These are phyloP conservation scores for Exophiala sp. DNA, from an alignment of 2,329 filamentous ascomycete species.

Conservation along the genomic window DNA sequence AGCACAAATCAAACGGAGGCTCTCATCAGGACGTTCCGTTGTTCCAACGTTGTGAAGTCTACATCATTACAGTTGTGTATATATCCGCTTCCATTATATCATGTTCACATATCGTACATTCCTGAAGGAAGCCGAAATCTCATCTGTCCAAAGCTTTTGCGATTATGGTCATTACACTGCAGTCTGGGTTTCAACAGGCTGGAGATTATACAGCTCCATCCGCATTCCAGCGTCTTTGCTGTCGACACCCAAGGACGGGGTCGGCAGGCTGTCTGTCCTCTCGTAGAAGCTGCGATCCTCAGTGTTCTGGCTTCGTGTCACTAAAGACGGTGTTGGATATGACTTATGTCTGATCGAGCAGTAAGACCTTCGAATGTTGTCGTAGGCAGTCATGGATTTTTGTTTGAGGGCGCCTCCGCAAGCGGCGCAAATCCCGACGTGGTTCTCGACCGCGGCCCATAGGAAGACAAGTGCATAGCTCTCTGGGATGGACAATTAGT, in stretches of 20 bases:
- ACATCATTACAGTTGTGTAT: background rate
- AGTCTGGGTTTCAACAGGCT: background rate
- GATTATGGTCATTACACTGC: background rate
- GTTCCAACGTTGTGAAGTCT: background rate
- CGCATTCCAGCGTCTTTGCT: background rate
- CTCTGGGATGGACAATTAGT: constrained; percentile 7
- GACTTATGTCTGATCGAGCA: constrained; percentile 12
- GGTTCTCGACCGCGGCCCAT: constrained; percentile 22
- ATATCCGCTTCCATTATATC: background rate
- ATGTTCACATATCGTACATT: background rate
- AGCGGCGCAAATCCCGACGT: constrained; percentile 23
- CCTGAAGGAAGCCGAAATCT: background rate
- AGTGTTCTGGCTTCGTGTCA: constrained; percentile 4
- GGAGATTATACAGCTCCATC: background rate
- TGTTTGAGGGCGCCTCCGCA: constrained; percentile 23
- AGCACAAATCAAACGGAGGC: too few relatives aligned
- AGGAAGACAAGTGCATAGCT: constrained; percentile 21
- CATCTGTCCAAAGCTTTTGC: background rate
- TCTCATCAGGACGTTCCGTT: background rate
- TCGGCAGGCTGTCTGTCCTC: constrained; percentile 3
- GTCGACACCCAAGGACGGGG: background rate
- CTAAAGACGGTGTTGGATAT: constrained; percentile 1
- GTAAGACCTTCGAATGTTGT: constrained; percentile 10
- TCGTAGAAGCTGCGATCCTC: constrained; percentile 15
- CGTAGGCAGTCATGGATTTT: constrained; percentile 8